Conservation (phyloP, 148 eudicot species). For the Suaeda aralocaspica region DNA sequence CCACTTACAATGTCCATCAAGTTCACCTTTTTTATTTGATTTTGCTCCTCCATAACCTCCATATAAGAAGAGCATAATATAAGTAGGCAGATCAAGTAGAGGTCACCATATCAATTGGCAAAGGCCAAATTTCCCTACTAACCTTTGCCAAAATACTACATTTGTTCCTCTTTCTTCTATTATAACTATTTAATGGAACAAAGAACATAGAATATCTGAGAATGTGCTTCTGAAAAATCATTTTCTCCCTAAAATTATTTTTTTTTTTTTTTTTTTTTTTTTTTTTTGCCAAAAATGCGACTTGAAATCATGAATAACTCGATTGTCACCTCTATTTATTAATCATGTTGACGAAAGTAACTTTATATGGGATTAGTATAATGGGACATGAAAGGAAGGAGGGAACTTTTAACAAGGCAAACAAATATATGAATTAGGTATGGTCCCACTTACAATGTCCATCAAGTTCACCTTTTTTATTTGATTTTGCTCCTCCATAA, state of each 20-base stretch:
- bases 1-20: constrained; percentile 14
- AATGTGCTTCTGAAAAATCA: constrained; percentile 60
- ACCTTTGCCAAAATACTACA: constrained; percentile 26
- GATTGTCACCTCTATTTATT: too few relatives aligned
- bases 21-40: background rate
- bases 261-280: too few relatives aligned
- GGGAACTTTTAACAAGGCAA: constrained; percentile 15
- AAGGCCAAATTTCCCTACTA: constrained; percentile 34
- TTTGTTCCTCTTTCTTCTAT: constrained; percentile 14
- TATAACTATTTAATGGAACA: constrained; percentile 38
- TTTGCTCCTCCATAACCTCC: constrained; percentile 10
- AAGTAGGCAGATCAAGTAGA: constrained; percentile 10
- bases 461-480: background rate
- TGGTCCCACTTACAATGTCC: constrained; percentile 21
- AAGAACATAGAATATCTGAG: constrained; percentile 48
- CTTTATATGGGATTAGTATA: too few relatives aligned
- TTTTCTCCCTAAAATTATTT: too few relatives aligned
- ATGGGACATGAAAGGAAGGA: background rate
- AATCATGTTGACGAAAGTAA: too few relatives aligned
- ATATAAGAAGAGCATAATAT: constrained; percentile 29
- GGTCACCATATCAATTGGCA: constrained; percentile 3
- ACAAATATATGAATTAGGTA: constrained; percentile 17
- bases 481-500: background rate
- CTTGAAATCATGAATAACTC: too few relatives aligned
- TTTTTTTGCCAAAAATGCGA: too few relatives aligned